Evolutionary conservation across 2,329 filamentous ascomycete genomes (phyloP), one percentile per base, ranked within the genome.

Genomic region (Davidsoniella neocaledoniae): DNA sequence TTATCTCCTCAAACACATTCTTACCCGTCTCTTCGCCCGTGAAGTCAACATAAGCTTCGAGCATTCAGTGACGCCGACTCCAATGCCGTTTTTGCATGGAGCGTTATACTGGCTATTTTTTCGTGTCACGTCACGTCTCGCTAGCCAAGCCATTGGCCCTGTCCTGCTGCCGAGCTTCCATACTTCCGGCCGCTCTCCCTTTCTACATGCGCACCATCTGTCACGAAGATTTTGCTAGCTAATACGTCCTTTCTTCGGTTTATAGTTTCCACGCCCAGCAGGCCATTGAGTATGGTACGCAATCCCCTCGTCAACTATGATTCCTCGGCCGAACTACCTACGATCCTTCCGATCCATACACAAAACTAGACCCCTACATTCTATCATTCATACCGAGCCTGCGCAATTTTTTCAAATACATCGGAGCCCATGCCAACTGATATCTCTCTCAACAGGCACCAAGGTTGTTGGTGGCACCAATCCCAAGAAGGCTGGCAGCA

Each of bases 401-500:
- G 29, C 29, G 29, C 29, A 45, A 45, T 29, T 9, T 29, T 9
- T 9, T 29, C 9, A 43, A 23, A 23, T 17, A 23, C 17, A 43
- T 23, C 41, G n/a, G 17, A 43, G 29, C 29, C 12, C 17, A 43
- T 25, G 21, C 42, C 43, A 39, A 38, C 52, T 51, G 49, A 51
- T 48, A 48, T 38, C 51, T 23, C 43, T 33, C 25, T 26, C 26
- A n/a, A 55, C 61, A 93, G 86, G 90, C 66, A 98, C 91, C 61
- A 90, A 94, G 66, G 86, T 98, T 58, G 87, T 98, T 58, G 91
- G 91, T 67, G 91, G 91, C 64, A 96, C 90, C 63, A 96, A 96
- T 74, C 91, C 91, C 64, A 96, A 94, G 77, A 98, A 98, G 75
- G 91, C 91, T 57, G 91, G 91, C 63, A 70, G 77, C 61, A 81